A percentile compares a stretch with the other conserved stretches of the same genome.
phyloP scores from a whole-genome alignment of 2,329 filamentous ascomycete species.

The Microthyrium microscopicum region DNA sequence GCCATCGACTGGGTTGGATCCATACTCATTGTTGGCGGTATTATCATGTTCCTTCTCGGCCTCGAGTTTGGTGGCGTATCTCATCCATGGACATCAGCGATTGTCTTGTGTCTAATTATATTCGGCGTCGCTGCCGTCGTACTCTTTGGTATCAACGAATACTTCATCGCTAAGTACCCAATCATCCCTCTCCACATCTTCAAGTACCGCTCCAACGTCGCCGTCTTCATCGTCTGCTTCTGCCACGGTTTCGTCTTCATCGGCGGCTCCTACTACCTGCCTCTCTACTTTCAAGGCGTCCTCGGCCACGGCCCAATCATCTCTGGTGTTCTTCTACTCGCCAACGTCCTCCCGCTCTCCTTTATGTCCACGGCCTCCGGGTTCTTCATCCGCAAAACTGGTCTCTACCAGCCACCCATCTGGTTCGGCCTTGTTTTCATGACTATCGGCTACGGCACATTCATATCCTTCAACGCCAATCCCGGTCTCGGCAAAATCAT shows the following conservation, averaged over 20 bases:
- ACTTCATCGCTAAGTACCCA: conserved; percentile 56
- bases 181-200: conserved; percentile 64
- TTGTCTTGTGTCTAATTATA: conserved; percentile 60
- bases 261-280: conserved; percentile 61
- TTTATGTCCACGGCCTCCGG: conserved; percentile 42
- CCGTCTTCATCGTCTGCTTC: conserved; percentile 50
- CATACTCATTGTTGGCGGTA: conserved; percentile 54
- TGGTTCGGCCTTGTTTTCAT: conserved; percentile 20
- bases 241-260: conserved; percentile 66
- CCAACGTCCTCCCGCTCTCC: conserved; percentile 51
- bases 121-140: conserved; percentile 49
- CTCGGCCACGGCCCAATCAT: conserved; percentile 51
- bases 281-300: conserved; percentile 70
- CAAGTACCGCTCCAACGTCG: conserved; percentile 45
- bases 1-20: conserved; percentile 52
- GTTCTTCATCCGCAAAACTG: conserved; percentile 18
- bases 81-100: conserved; percentile 58
- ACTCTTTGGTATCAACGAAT: conserved; percentile 58
- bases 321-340: conserved; percentile 59
- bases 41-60: conserved; percentile 72
- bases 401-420: conserved; percentile 19
- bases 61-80: conserved; percentile 68
- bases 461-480: conserved; percentile 19
- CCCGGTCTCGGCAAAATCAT: conserved; percentile 22
- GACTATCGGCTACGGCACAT: conserved; percentile 22